phyloP scores from a whole-genome alignment of 2,329 filamentous ascomycete species.

The Ilyonectria mors-panacis region DNA sequence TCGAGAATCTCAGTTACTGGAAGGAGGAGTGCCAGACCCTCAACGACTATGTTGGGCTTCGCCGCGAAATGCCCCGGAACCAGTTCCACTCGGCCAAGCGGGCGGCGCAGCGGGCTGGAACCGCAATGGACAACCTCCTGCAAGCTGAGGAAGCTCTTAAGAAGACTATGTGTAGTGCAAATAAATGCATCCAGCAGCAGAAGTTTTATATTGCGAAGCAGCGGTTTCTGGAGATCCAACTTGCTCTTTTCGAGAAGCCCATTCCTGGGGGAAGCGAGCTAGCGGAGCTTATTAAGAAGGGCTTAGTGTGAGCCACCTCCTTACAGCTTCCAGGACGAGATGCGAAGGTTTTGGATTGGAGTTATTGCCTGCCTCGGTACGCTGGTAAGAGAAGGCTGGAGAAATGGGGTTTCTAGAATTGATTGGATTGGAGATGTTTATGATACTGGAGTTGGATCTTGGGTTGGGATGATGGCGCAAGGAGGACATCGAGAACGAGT shows the following conservation, averaged over 20 bases:
- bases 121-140: constrained; percentile 26
- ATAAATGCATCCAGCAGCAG: neutral
- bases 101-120: constrained; percentile 32
- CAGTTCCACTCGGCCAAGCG: constrained; percentile 25
- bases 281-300: too few species aligned
- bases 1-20: constrained; percentile 16
- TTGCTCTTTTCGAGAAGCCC: neutral
- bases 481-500: too few species aligned
- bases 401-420: too few species aligned
- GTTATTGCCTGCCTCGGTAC: too few species aligned
- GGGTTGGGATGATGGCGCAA: too few species aligned
- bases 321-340: too few species aligned
- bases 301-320: too few species aligned
- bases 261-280: too few species aligned
- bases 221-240: constrained; percentile 1
- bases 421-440: too few species aligned
- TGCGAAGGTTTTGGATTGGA: too few species aligned
- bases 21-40: constrained; percentile 32
- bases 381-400: too few species aligned
- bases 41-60: constrained; percentile 39
- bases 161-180: neutral
- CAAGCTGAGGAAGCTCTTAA: neutral
- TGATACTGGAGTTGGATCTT: too few species aligned
- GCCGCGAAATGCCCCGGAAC: neutral
- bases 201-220: constrained; percentile 1